Conservation (phyloP, 345 rosid genomes). For the Erysimum cheiranthoides region DNA sequence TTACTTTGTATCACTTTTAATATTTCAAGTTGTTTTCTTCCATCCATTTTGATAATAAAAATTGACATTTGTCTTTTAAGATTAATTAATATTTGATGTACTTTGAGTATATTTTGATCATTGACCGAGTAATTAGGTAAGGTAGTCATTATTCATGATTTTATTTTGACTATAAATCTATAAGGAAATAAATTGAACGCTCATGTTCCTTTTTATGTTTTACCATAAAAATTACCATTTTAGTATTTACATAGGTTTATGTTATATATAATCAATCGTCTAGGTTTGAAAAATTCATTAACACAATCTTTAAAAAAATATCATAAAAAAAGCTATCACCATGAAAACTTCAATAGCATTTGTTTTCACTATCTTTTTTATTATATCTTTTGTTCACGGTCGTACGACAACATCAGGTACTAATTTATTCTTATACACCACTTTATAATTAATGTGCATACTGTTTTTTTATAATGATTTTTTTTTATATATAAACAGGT, state of each 20-base stretch:
- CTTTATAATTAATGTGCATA: neutral
- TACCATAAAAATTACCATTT: neutral
- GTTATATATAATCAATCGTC: neutral
- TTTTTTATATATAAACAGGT: neutral
- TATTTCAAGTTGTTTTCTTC: no score
- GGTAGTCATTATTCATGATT: neutral
- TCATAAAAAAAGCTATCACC: conserved; percentile 3
- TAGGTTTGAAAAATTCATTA: neutral
- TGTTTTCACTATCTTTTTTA: neutral
- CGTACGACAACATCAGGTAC: neutral
- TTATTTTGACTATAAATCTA: neutral
- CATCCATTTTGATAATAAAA: no score
- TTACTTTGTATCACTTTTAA: no score
- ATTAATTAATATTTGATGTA: no score
- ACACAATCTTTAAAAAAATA: neutral
- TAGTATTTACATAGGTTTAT: neutral
- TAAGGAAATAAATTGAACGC: neutral
- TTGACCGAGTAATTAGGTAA: no score
- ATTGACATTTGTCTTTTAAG: no score
- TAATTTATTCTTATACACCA: neutral
- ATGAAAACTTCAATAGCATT: neutral
- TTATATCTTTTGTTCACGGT: conserved; percentile 19
- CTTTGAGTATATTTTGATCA: no score
- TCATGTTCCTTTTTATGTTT: no score
- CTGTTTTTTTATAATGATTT: neutral